phyloP scores from a whole-genome alignment of 148 eudicot species.

The Rhododendron kiyosumense region DNA sequence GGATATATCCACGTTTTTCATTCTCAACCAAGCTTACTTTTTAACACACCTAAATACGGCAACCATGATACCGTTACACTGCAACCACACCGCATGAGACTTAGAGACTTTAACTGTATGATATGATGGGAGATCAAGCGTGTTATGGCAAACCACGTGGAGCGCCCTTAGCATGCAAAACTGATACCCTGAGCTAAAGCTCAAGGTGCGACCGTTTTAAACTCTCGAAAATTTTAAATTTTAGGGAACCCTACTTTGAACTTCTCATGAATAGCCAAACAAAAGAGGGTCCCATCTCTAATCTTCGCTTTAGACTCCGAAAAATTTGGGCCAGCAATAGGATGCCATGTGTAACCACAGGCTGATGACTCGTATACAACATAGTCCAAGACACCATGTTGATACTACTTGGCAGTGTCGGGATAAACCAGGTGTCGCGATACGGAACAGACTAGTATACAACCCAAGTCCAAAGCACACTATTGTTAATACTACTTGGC shows the following conservation, averaged over 20 bases:
- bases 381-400: background rate
- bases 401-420: background rate
- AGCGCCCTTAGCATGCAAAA: too few species aligned
- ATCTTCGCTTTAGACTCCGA: too few species aligned
- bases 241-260: background rate
- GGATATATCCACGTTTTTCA: too few species aligned
- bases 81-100: too few species aligned
- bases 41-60: too few species aligned
- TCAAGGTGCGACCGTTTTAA: background rate
- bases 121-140: too few species aligned
- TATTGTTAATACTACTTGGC: background rate
- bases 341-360: background rate
- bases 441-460: background rate
- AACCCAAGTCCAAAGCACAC: background rate
- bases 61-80: too few species aligned
- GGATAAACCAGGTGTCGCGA: background rate
- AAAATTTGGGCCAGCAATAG: too few species aligned
- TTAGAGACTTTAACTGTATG: too few species aligned
- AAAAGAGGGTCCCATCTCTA: background rate
- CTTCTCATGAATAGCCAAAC: background rate
- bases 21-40: too few species aligned
- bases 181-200: background rate
- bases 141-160: too few species aligned
- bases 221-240: too few species aligned
- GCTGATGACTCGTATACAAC: background rate